A percentile compares a stretch with the other conserved stretches of the same genome.
Conservation (phyloP, 1,139 yeast species). For the Diutina rugosa region DNA sequence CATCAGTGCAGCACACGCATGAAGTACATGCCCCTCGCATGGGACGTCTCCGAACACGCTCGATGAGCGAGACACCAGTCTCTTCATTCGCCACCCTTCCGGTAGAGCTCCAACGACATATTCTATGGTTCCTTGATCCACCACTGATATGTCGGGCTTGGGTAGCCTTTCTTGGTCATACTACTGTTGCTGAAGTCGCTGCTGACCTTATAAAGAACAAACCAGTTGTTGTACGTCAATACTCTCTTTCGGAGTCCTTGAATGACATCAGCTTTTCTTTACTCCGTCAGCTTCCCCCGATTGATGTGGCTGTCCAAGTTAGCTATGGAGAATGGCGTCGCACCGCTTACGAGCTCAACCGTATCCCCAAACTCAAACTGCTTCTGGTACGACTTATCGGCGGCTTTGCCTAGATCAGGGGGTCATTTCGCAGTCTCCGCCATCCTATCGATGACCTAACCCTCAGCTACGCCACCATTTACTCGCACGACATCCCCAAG, state of each 20-base stretch:
- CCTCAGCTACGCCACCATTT: too few relatives aligned
- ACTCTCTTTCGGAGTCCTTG: not conserved
- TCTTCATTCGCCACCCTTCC: not conserved
- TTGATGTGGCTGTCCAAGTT: not conserved
- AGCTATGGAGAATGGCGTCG: not conserved
- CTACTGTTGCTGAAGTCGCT: not conserved
- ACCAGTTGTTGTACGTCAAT: not conserved
- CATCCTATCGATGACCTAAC: too few relatives aligned
- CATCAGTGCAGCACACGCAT: too few relatives aligned
- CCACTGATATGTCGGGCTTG: not conserved
- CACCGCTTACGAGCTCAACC: not conserved
- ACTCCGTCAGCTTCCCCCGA: not conserved
- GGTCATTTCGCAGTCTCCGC: too few relatives aligned
- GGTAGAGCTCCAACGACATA: not conserved
- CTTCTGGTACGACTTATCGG: not conserved
- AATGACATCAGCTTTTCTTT: not conserved
- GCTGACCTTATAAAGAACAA: not conserved
- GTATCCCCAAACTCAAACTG: not conserved
- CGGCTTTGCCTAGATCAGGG: too few relatives aligned
- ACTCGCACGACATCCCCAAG: too few relatives aligned
- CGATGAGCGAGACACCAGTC: not conserved
- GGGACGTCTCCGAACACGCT: not conserved
- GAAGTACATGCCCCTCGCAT: not conserved
- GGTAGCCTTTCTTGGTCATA: not conserved
- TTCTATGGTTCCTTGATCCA: not conserved